These are phyloP conservation scores for Euphorbia peplus DNA, from an alignment of 345 rosid genomes.

Conservation along the genomic window DNA sequence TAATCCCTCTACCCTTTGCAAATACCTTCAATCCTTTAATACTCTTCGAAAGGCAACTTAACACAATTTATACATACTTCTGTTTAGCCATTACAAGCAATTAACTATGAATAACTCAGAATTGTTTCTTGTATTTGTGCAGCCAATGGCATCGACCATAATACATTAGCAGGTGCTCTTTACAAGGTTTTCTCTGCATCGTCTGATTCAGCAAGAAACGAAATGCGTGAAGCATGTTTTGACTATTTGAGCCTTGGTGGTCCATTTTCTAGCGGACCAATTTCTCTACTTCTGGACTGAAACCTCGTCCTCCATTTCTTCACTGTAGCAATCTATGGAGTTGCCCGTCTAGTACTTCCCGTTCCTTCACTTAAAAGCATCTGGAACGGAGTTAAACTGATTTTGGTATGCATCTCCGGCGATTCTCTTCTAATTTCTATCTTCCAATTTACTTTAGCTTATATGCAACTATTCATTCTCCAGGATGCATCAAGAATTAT, in stretches of 20 bases:
- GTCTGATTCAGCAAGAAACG: conserved; percentile 41
- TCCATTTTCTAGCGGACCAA: conserved; percentile 34
- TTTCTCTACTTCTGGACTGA: conserved; percentile 47
- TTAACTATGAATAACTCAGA: too few species aligned
- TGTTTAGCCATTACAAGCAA: not conserved
- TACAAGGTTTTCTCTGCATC: conserved; percentile 40
- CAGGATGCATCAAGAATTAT: not conserved
- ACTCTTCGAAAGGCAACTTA: conserved; percentile 42
- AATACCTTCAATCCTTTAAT: conserved; percentile 50
- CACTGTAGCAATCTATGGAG: conserved; percentile 44
- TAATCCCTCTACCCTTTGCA: conserved; percentile 42
- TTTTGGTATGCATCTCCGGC: conserved; percentile 23
- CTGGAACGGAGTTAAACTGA: conserved; percentile 45
- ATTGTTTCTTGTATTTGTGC: not conserved
- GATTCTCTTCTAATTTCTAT: not conserved
- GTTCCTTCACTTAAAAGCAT: conserved; percentile 43
- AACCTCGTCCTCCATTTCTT: conserved; percentile 46
- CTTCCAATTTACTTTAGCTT: not conserved
- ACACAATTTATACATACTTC: not conserved
- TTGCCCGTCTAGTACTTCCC: conserved; percentile 41
- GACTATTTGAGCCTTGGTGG: conserved; percentile 54
- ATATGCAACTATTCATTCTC: not conserved
- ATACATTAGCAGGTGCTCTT: conserved; percentile 36
- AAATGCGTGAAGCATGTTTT: conserved; percentile 50
- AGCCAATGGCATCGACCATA: conserved; percentile 46